Evolutionary conservation across 2,329 filamentous ascomycete species (phyloP).

Genomic region (Alternaria triticina): DNA sequence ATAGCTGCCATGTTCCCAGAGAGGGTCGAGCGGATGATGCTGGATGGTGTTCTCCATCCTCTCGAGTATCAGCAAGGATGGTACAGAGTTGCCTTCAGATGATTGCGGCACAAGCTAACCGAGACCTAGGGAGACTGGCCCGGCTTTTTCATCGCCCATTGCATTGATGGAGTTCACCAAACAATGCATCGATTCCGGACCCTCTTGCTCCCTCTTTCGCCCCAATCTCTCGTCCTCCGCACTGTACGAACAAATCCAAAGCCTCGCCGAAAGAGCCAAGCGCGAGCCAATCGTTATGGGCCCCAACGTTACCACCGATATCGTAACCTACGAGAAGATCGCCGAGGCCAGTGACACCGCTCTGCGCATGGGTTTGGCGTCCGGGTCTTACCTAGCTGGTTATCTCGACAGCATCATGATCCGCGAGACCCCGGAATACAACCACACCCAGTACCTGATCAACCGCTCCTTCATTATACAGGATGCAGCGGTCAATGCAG

Average conservation of each 20-base stretch:
- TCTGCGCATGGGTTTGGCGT: not conserved
- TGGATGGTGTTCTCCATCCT: not conserved
- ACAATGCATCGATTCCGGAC: not conserved
- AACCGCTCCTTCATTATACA: not conserved
- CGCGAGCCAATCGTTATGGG: not conserved
- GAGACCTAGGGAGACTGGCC: not conserved
- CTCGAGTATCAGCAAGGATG: not conserved
- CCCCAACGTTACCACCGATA: not conserved
- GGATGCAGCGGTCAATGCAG: not conserved
- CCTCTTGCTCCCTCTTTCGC: not conserved
- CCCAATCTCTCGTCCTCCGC: fast-evolving
- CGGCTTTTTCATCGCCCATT: fast-evolving
- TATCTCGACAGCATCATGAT: not conserved
- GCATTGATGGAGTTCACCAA: not conserved
- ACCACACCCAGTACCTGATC: not conserved
- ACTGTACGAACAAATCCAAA: not conserved
- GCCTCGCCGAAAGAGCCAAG: fast-evolving
- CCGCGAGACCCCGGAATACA: not conserved
- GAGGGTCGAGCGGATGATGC: not conserved
- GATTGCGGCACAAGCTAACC: fast-evolving
- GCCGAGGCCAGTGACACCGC: not conserved
- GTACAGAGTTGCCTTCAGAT: not conserved
- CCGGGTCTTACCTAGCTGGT: not conserved
- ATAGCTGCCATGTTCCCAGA: not conserved
- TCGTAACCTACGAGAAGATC: not conserved